These are phyloP conservation scores for Clitopilus passeckerianus DNA, from an alignment of 768 basidiomycete genomes.

Conservation along the genomic window DNA sequence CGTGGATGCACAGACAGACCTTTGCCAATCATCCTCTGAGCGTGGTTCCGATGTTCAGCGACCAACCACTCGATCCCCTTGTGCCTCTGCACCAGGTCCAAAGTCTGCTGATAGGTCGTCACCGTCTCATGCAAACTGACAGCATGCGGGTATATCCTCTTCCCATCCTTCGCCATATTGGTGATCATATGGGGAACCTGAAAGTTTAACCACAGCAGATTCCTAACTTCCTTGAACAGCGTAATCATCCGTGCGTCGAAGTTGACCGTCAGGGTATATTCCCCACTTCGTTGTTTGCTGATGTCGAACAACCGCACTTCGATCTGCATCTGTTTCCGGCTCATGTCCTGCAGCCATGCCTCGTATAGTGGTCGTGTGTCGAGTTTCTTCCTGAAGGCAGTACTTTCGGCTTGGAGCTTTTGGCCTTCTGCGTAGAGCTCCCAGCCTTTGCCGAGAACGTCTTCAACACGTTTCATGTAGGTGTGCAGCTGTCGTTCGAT, in stretches of 20 bases:
- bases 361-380: slow-evolving; percentile 93
- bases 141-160: slow-evolving; percentile 96
- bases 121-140: slow-evolving; percentile 99
- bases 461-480: slow-evolving; percentile 99
- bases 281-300: slow-evolving; percentile 65
- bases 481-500: slow-evolving; percentile 93
- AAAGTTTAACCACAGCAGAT: slow-evolving; percentile 93
- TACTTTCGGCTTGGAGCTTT: slow-evolving; percentile 88
- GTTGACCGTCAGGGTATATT: slow-evolving; percentile 88
- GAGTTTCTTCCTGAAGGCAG: slow-evolving; percentile 92
- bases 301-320: slow-evolving; percentile 93
- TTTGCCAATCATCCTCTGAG: slow-evolving; percentile 88
- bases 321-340: slow-evolving; percentile 86
- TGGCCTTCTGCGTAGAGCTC: slow-evolving; percentile 99
- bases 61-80: slow-evolving; percentile 92
- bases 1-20: slow-evolving; percentile 40
- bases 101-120: slow-evolving; percentile 93
- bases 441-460: slow-evolving; percentile 97
- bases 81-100: slow-evolving; percentile 87
- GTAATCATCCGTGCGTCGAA: slow-evolving; percentile 99
- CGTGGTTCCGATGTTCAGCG: slow-evolving; percentile 90
- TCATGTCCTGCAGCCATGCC: slow-evolving; percentile 96
- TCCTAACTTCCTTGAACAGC: slow-evolving; percentile 97
- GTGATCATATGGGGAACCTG: slow-evolving; percentile 91
- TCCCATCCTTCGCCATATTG: slow-evolving; percentile 98